Conservation (phyloP, 2,329 filamentous ascomycete genomes). For the Dactylellina drechsleri region DNA sequence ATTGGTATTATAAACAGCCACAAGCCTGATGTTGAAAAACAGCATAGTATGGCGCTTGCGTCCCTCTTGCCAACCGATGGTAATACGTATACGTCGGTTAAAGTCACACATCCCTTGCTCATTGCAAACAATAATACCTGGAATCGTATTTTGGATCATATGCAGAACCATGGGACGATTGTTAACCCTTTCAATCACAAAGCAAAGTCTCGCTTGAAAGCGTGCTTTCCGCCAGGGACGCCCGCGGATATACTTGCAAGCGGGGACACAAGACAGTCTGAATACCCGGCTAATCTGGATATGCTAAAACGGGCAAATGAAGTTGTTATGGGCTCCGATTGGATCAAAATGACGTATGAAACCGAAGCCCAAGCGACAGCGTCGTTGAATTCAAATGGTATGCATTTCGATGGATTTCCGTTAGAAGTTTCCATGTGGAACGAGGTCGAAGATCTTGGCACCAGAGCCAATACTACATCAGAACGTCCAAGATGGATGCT, state of each 20-base stretch:
- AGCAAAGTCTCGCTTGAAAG: constrained; percentile 36
- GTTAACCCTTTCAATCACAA: constrained; percentile 52
- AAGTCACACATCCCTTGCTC: constrained; percentile 36
- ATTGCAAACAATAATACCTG: constrained; percentile 49
- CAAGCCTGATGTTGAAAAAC: constrained; percentile 25
- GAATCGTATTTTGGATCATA: constrained; percentile 41
- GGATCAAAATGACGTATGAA: constrained; percentile 53
- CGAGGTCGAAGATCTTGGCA: constrained; percentile 31
- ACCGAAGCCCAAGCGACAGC: constrained; percentile 35
- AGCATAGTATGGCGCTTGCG: not conserved
- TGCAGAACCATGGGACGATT: constrained; percentile 48
- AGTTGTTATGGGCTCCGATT: constrained; percentile 49
- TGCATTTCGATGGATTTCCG: constrained; percentile 46
- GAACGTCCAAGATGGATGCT: constrained; percentile 49
- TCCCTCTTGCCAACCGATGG: constrained; percentile 13
- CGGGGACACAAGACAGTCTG: constrained; percentile 40
- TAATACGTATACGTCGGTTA: constrained; percentile 39
- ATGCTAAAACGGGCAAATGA: constrained; percentile 47
- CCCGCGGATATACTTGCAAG: constrained; percentile 42
- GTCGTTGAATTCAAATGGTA: constrained; percentile 38
- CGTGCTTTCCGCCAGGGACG: constrained; percentile 45
- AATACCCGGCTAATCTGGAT: constrained; percentile 41
- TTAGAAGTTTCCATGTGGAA: constrained; percentile 41
- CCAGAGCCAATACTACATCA: constrained; percentile 16
- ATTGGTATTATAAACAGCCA: constrained; percentile 11